phyloP scores from a whole-genome alignment of 139 green algal genomes.

The Yamagishiella unicocca region DNA sequence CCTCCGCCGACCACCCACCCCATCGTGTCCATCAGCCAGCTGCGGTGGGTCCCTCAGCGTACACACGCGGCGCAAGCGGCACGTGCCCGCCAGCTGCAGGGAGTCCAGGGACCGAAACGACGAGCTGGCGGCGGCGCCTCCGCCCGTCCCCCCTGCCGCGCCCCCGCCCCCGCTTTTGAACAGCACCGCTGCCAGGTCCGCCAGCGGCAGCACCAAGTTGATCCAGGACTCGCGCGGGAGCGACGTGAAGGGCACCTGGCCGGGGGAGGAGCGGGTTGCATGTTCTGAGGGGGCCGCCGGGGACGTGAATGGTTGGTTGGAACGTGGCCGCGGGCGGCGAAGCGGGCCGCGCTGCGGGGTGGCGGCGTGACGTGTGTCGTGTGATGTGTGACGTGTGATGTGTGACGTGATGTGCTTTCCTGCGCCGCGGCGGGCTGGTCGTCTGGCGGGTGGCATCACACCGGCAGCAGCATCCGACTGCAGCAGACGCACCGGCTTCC shows the following conservation, averaged over 20 bases:
- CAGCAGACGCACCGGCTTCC: too few species aligned
- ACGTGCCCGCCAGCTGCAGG: constrained; percentile 41
- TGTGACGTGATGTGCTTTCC: too few species aligned
- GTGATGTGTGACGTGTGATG: too few species aligned
- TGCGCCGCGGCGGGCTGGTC: too few species aligned
- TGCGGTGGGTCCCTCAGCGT: constrained; percentile 51
- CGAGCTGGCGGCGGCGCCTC: neutral
- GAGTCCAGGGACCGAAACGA: constrained; percentile 39
- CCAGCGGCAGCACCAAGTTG: constrained; percentile 47
- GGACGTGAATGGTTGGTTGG: too few species aligned
- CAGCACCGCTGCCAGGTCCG: constrained; percentile 34
- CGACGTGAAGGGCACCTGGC: constrained; percentile 40
- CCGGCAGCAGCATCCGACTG: too few species aligned
- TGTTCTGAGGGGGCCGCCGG: neutral
- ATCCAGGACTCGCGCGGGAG: constrained; percentile 42
- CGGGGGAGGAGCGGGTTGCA: neutral
- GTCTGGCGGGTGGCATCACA: too few species aligned
- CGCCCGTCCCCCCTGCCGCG: neutral
- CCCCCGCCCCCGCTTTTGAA: constrained; percentile 20
- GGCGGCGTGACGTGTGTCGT: too few species aligned
- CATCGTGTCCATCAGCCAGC: neutral
- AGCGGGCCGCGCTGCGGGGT: too few species aligned
- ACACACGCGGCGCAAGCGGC: constrained; percentile 44
- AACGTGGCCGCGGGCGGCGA: too few species aligned
- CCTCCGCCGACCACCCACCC: too few species aligned